A percentile compares a stretch with the other conserved stretches of the same genome.
Conservation (phyloP, 2,329 filamentous ascomycete species). For the Alternaria tenuissima region DNA sequence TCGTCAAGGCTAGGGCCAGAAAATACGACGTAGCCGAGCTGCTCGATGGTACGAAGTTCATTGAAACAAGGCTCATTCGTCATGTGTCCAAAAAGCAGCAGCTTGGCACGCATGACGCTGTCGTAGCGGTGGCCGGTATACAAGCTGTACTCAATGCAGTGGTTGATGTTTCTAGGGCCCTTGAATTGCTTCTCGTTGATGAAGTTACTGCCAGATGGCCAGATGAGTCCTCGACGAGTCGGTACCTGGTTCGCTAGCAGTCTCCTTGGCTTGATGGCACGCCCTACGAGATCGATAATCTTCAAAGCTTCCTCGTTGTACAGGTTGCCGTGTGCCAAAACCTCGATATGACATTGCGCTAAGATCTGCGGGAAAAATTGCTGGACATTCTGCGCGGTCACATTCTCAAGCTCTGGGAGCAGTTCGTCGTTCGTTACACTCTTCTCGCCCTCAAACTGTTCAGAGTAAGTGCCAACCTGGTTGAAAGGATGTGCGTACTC, state of each 20-base stretch:
- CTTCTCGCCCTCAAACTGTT: slow-evolving; percentile 79
- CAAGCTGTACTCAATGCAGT: slow-evolving; percentile 61
- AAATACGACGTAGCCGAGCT: slow-evolving; percentile 96
- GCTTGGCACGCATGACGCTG: slow-evolving; percentile 74
- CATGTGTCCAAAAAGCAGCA: slow-evolving; percentile 86
- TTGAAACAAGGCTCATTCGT: slow-evolving; percentile 94
- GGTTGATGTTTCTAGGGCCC: slow-evolving; percentile 82
- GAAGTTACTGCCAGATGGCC: slow-evolving; percentile 82
- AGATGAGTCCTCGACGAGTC: slow-evolving; percentile 76
- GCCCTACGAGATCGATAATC: slow-evolving; percentile 83
- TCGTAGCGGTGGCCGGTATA: slow-evolving; percentile 62
- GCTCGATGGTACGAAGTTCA: slow-evolving; percentile 93
- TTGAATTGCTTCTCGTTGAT: slow-evolving; percentile 81
- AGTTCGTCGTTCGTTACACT: slow-evolving; percentile 83
- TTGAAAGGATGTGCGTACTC: slow-evolving; percentile 88
- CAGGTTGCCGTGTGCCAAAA: slow-evolving; percentile 88
- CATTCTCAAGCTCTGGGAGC: slow-evolving; percentile 75
- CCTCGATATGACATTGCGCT: slow-evolving; percentile 84
- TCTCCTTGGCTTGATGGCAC: slow-evolving; percentile 74
- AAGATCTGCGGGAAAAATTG: slow-evolving; percentile 82
- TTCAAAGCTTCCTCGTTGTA: slow-evolving; percentile 92
- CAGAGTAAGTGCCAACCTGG: slow-evolving; percentile 83
- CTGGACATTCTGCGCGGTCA: slow-evolving; percentile 78
- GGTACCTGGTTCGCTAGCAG: slow-evolving; percentile 83
- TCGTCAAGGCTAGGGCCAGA: slow-evolving; percentile 78